Conservation (phyloP, 768 basidiomycete genomes). For the Mycena indigotica region DNA sequence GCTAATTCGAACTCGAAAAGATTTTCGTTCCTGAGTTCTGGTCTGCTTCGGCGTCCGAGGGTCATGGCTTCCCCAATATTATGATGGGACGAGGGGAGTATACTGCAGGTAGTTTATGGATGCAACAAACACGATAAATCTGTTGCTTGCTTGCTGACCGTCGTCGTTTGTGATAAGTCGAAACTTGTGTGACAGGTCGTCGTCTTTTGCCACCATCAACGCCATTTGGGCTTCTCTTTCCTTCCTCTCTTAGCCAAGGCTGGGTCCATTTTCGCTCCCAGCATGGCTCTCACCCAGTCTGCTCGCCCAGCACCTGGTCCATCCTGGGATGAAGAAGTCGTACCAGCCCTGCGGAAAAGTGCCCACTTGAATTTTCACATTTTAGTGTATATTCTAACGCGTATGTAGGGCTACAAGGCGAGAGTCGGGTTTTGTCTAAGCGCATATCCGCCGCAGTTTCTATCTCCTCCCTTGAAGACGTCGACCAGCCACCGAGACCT, state of each 20-base stretch:
- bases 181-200: not conserved
- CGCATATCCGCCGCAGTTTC: constrained; percentile 74
- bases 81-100: too few species aligned
- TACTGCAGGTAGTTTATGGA: not conserved
- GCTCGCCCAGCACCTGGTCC: constrained; percentile 11
- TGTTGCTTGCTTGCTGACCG: not conserved
- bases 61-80: too few species aligned
- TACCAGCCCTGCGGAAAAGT: constrained; percentile 60
- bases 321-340: constrained; percentile 60
- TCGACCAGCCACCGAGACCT: constrained; percentile 40
- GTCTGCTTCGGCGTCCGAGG: too few species aligned
- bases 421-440: constrained; percentile 75
- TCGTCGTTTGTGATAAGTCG: not conserved
- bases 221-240: not conserved
- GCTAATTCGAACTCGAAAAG: too few species aligned
- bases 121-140: not conserved
- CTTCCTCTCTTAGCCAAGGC: not conserved
- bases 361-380: constrained; percentile 10
- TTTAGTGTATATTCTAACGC: constrained; percentile 15
- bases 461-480: constrained; percentile 57
- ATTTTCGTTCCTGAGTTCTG: too few species aligned
- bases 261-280: not conserved
- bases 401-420: constrained; percentile 70
- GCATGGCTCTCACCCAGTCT: constrained; percentile 20
- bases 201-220: not conserved